Conservation (phyloP, 169 alveolate species). For the Plasmodium berghei region DNA sequence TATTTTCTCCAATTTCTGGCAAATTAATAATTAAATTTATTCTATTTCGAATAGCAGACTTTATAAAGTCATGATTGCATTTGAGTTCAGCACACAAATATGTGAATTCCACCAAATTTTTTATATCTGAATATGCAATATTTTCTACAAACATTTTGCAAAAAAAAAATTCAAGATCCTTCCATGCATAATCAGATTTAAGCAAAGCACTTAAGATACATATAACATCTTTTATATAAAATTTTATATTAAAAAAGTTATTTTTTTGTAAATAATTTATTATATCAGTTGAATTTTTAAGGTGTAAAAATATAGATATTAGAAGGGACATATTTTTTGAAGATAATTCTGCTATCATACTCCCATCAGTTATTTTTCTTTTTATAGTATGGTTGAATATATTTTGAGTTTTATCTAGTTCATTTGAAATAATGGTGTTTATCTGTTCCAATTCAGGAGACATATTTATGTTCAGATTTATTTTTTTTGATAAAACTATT, state of each 20-base stretch:
- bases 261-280: constrained; percentile 42
- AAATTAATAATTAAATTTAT: neutral
- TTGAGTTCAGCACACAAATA: constrained; percentile 71
- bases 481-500: neutral
- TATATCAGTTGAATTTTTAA: constrained; percentile 41
- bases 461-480: neutral
- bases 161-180: constrained; percentile 19
- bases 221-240: constrained; percentile 56
- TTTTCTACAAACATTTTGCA: constrained; percentile 51
- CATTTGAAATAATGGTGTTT: neutral
- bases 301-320: constrained; percentile 39
- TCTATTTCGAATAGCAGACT: constrained; percentile 15
- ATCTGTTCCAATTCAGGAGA: neutral
- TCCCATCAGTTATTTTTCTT: constrained; percentile 18
- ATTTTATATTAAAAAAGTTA: constrained; percentile 22
- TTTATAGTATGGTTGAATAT: constrained; percentile 28
- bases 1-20: neutral
- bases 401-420: constrained; percentile 16
- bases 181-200: constrained; percentile 16
- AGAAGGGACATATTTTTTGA: constrained; percentile 71
- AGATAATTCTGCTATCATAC: constrained; percentile 20
- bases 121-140: constrained; percentile 31
- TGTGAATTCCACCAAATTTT: constrained; percentile 63
- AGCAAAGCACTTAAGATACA: constrained; percentile 57
- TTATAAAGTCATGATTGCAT: constrained; percentile 19